Percentiles rank a stretch among this genome's conserved stretches.
Conservation (phyloP, 306 rosid species). For the Arachis stenosperma region DNA sequence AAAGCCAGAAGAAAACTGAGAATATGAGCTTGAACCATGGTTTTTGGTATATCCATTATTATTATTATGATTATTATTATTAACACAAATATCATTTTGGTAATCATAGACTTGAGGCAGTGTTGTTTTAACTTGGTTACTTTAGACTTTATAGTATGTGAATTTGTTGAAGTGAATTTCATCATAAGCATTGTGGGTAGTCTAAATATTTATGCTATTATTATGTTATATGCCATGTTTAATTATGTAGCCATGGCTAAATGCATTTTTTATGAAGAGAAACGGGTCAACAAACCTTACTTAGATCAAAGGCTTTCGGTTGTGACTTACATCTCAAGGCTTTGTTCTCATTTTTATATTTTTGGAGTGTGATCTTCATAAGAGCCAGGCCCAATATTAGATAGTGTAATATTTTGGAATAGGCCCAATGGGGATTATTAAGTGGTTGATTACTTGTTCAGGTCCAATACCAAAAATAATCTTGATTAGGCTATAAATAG, state of each 20-base stretch:
- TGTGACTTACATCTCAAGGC: too few species aligned
- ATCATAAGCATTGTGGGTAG: background rate
- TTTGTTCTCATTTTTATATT: too few species aligned
- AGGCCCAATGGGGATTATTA: too few species aligned
- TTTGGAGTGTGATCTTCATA: too few species aligned
- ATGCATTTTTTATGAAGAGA: background rate
- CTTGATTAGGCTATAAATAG: too few species aligned
- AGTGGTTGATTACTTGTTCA: too few species aligned
- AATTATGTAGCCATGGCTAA: background rate
- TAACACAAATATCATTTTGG: background rate
- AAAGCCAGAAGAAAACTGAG: conserved; percentile 36
- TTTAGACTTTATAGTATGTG: background rate
- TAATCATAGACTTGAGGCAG: conserved; percentile 1
- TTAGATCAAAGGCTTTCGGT: too few species aligned
- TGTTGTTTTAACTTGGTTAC: conserved; percentile 6
- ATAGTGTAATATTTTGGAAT: too few species aligned
- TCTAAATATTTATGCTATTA: background rate
- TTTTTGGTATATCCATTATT: conserved; percentile 17
- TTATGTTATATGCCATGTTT: background rate
- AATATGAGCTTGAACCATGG: conserved; percentile 29
- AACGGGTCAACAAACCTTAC: too few species aligned
- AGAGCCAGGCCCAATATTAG: too few species aligned
- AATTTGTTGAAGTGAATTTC: conserved; percentile 27
- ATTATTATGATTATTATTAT: conserved; percentile 4
- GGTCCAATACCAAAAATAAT: too few species aligned